phyloP scores from a whole-genome alignment of 148 eudicot species.

The Camellia granthamiana region DNA sequence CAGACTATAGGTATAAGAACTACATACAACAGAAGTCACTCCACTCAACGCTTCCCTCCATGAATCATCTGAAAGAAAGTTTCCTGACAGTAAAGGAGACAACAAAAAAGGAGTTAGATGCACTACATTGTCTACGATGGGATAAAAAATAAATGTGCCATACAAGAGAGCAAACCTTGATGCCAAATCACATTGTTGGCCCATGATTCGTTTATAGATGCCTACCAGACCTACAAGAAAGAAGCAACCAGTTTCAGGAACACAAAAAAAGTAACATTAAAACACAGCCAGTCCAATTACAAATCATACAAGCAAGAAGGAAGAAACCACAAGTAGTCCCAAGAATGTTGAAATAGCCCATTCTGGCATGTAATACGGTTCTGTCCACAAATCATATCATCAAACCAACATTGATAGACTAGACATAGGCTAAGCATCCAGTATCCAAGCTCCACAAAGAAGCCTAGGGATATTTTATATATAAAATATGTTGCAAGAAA shows the following conservation, averaged over 20 bases:
- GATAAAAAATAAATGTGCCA: background rate
- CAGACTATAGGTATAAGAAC: background rate
- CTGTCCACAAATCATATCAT: background rate
- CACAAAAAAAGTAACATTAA: background rate
- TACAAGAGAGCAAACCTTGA: constrained; percentile 46
- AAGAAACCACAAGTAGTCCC: background rate
- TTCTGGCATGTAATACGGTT: background rate
- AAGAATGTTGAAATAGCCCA: background rate
- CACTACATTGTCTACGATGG: background rate
- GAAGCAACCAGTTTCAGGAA: background rate
- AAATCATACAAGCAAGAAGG: background rate
- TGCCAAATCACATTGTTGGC: constrained; percentile 62
- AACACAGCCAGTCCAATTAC: background rate
- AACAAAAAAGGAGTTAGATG: constrained; percentile 9
- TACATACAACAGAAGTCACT: constrained; percentile 80
- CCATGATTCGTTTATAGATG: constrained; percentile 71
- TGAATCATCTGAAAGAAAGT: constrained; percentile 64
- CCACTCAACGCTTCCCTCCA: constrained; percentile 69
- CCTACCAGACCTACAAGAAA: constrained; percentile 61
- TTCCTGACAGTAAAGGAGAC: constrained; percentile 45
- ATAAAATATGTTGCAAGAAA: too few relatives aligned
- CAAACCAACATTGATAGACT: background rate
- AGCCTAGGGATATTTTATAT: background rate
- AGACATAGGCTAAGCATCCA: background rate
- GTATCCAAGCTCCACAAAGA: background rate